A percentile compares a stretch with the other conserved stretches of the same genome.
Evolutionary conservation across 1,284 basidiomycete genomes (phyloP).

Genomic region (Puccinia novopanici): DNA sequence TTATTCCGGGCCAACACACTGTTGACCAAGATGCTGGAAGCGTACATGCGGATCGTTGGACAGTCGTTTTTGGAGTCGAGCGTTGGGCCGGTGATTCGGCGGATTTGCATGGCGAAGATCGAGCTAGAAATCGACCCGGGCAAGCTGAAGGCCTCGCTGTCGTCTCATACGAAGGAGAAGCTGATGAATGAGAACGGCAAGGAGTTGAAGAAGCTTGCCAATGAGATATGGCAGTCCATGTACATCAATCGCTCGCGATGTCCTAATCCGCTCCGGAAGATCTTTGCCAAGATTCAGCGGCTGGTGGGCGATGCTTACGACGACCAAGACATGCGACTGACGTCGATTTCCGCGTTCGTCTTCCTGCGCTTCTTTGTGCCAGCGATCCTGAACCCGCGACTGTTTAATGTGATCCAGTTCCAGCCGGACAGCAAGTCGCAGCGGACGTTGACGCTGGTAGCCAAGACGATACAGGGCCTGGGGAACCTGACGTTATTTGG

Average conservation of each 20-base stretch:
- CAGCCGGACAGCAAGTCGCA: slow-evolving; percentile 65
- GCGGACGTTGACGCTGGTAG: slow-evolving; percentile 80
- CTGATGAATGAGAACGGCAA: slow-evolving; percentile 16
- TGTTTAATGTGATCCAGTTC: slow-evolving; percentile 63
- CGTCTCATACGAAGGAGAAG: slow-evolving; percentile 30
- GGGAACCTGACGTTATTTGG: slow-evolving; percentile 69
- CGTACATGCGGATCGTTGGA: slow-evolving; percentile 48
- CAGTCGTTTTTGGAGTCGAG: slow-evolving; percentile 33
- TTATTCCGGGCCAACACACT: slow-evolving; percentile 47
- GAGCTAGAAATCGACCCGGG: slow-evolving; percentile 47
- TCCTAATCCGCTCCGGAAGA: slow-evolving; percentile 26
- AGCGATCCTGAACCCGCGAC: slow-evolving; percentile 36
- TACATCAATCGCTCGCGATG: slow-evolving; percentile 44
- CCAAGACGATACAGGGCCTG: slow-evolving; percentile 74
- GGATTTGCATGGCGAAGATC: slow-evolving; percentile 32
- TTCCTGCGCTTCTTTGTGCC: slow-evolving; percentile 54
- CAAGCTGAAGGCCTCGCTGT: slow-evolving; percentile 22
- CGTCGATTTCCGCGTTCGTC: slow-evolving; percentile 42
- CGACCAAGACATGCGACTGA: slow-evolving; percentile 45
- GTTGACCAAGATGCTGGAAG: slow-evolving; percentile 47
- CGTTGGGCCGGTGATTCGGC: slow-evolving; percentile 35
- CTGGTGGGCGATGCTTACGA: slow-evolving; percentile 27
- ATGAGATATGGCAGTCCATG: slow-evolving; percentile 47
- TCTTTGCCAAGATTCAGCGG: slow-evolving; percentile 40
- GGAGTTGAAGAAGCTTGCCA: slow-evolving; percentile 14